Evolutionary conservation across 345 rosid genomes (phyloP), one percentile per base, ranked within the genome.

Genomic region (Luvunga scandens): DNA sequence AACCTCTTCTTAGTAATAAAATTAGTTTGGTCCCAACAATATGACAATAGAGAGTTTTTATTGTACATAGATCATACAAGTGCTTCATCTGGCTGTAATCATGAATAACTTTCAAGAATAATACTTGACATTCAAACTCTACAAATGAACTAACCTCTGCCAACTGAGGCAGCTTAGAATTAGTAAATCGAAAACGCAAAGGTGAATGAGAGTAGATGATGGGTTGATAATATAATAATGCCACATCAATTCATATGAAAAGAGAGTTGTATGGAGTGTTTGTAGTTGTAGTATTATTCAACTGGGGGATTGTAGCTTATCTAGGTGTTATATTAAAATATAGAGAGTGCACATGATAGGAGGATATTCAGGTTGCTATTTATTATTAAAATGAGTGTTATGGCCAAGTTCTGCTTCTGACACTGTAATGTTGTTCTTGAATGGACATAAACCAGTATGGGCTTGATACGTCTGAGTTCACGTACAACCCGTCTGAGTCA

Each of bases 391-490:
- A 60, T 67, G 21, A 72, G 24, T 42, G 42, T 67, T 65, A 22
- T 48, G 39, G 9, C 39, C 7, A 27, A 38, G 71, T 73, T 63
- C 48, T 74, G 22, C 30, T 27, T n/a, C 69, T 78, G 33, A 66
- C 53, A 12, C 28, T 82, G 55, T 69, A 77, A 70, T 53, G 71
- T 67, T 70, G 50, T n/a, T 72, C 12, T 75, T 66, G 21, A 22
- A 6, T 75, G 71, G 57, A 9, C 80, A 68, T 79, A 74, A 81
- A 78, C 79, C 94, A 96, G 99, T 94, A 91, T 71, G 98, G 97
- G 53, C 93, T 96, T n/a, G 94, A 94, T 85, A 92, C 99, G 39
- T 84, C 98, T 1, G 98, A 92, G 91, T 96, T 91, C 86, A 87
- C 99, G 27, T 92, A 94, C 93, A 91, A 91, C 84, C 98, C 98